Evolutionary conservation across 2,329 filamentous ascomycete species (phyloP).

Genomic region (Epichloe sp.): DNA sequence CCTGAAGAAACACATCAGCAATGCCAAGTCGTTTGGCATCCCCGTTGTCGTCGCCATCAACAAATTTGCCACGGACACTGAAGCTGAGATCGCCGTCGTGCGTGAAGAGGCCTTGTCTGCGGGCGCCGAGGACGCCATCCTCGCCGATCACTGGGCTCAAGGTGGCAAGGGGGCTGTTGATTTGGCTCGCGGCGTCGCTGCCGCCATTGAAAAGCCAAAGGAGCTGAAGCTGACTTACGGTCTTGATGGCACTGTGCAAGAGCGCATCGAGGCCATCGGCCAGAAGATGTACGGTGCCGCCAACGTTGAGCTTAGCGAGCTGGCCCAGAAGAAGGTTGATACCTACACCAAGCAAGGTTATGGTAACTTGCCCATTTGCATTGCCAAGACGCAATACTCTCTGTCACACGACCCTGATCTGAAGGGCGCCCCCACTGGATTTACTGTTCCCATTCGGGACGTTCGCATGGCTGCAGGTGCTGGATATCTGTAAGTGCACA

Average conservation of each 20-base stretch:
- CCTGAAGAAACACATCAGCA: slow-evolving; percentile 86
- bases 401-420: slow-evolving; percentile 83
- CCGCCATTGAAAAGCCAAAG: slow-evolving; percentile 70
- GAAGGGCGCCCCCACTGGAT: slow-evolving; percentile 90
- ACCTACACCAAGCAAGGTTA: slow-evolving; percentile 88
- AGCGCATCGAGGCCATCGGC: slow-evolving; percentile 83
- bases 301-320: slow-evolving; percentile 81
- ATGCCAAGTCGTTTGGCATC: slow-evolving; percentile 78
- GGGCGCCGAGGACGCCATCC: slow-evolving; percentile 84
- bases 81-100: slow-evolving; percentile 79
- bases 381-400: slow-evolving; percentile 98
- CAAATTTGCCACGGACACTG: slow-evolving; percentile 86
- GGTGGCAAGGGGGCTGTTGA: slow-evolving; percentile 84
- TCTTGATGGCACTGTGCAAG: slow-evolving; percentile 65
- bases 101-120: slow-evolving; percentile 84
- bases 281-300: slow-evolving; percentile 89
- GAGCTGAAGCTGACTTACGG: slow-evolving; percentile 80
- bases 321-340: slow-evolving; percentile 92
- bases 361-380: slow-evolving; percentile 84
- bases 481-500: slow-evolving; percentile 63
- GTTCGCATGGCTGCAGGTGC: slow-evolving; percentile 89
- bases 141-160: slow-evolving; percentile 94
- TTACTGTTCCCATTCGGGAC: slow-evolving; percentile 88
- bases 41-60: slow-evolving; percentile 97
- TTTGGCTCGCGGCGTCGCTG: slow-evolving; percentile 75